Evolutionary conservation across 768 basidiomycete species (phyloP), one percentile per base, ranked within the genome.

Genomic region (Astraeus odoratus): DNA sequence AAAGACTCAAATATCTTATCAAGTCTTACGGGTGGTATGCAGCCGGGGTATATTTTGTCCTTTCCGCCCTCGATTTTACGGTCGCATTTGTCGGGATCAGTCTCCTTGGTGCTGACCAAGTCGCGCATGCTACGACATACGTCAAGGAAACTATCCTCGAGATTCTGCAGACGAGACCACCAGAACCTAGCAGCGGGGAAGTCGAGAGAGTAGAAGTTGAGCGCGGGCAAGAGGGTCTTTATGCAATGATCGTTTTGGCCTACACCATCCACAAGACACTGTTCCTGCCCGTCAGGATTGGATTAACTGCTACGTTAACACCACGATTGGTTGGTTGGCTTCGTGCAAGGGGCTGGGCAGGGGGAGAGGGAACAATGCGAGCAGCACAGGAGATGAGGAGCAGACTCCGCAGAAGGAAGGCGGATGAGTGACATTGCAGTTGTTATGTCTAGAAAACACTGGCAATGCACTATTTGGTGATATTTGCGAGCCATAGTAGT

Each of bases 1-100:
- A 85, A 60, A 77, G 81, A 16, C 70, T 93, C 19, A 90, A 83
- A 58, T 75, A 79, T 53, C 83, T 97, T 47, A 83, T 93, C 48
- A 93, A 86, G 60, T 78, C 86, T 4, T 96, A 98, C 61, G 95
- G 95, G 24, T 92, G 89, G 88, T 95, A 94, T 60, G 92, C 96
- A 16, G 74, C 98, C 23, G 93, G 87, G 25, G 82, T 98, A 20
- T 99, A 99, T 70, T 35, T 83, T 50, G 59, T 83, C 40, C 60
- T 98, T 44, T 76, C 78, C 33, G 69, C 72, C 6, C 58, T 93
- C 59, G 96, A 99, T 63, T 92, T 98, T 60, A 68, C 77, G 27
- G 72, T 96, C 56, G 81, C 87, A 0, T 96, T 96, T 60, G 75
- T 81, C 38, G 81, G 81, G 42, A 80, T 99, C 58, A 85, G 89